Evolutionary conservation across 2,329 filamentous ascomycete genomes (phyloP), one percentile per base, ranked within the genome.

Genomic region (Bipolaris gigantea): DNA sequence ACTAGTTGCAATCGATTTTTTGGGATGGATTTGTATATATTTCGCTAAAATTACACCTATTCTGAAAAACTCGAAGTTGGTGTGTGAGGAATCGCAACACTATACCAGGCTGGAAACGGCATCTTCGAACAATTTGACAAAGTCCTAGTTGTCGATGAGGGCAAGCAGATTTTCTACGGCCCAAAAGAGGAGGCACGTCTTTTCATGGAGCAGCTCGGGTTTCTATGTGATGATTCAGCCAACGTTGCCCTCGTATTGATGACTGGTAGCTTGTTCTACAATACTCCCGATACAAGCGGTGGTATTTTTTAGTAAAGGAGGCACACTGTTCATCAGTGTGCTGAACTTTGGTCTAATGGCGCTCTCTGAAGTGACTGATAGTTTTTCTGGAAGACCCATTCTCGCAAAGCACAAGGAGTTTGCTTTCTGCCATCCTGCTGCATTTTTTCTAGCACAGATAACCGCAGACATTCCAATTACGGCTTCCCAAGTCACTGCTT

Each of bases 401-500:
- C 87, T 96, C 50, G 90, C 95, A 65, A 96, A 96, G 70, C 92
- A 96, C 63, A 76, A 81, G 48, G 83, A 86, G 40, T 96, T 94
- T 68, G 90, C 90, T 16, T 80, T 96, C 19, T 94, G 95, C 66
- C 90, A 94, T 65, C 90, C 92, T 0, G 90, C 88, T 5, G 88
- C 90, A 88, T 65, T 77, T 82, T 5, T 80, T 91, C 61, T 76
- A 82, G 25, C 94, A 90, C 79, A 92, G 92, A 72, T 59, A 88
- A 23, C 75, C 16, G 75, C 77, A 9, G 80, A 83, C 56, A 74
- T 82, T 2, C 81, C 84, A 0, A 74, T 86, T 2, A 64, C 85
- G 2, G 23, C 85, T 0, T 78, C 85, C 56, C 86, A 88, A 59
- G 76, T 87, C 13, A 78, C 80, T 0, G 71, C 76, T 1, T 89